Conservation (phyloP, 768 basidiomycete species). For the Auricularia sp. region DNA sequence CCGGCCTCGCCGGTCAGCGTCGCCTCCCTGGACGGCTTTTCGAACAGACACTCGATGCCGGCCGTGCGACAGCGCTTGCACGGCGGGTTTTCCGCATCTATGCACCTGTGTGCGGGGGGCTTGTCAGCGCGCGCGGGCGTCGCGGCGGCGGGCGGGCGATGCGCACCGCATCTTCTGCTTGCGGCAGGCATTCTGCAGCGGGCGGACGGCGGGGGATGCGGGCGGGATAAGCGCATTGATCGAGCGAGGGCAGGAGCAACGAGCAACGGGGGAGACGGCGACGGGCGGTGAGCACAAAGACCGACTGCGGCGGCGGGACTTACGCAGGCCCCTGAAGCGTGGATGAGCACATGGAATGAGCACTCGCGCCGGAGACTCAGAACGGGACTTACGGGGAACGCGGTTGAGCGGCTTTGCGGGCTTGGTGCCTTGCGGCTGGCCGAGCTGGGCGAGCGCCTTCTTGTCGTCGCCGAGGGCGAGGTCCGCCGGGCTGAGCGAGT, state of each 20-base stretch:
- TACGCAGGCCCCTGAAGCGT: constrained; percentile 64
- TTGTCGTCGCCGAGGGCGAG: constrained; percentile 40
- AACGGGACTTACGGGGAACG: constrained; percentile 72
- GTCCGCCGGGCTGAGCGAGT: neutral
- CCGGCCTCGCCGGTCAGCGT: constrained; percentile 84
- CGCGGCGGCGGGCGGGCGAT: neutral
- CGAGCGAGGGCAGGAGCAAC: neutral
- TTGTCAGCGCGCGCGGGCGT: neutral
- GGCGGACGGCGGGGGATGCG: constrained; percentile 7
- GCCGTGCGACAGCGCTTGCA: constrained; percentile 87
- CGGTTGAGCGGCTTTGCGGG: constrained; percentile 74
- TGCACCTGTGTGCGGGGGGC: neutral
- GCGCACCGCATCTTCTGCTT: constrained; percentile 98
- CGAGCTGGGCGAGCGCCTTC: constrained; percentile 33
- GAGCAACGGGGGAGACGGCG: constrained; percentile 4
- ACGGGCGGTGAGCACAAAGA: too few relatives aligned
- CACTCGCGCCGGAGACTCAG: constrained; percentile 8
- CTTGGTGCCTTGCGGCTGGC: constrained; percentile 25
- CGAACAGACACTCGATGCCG: constrained; percentile 86
- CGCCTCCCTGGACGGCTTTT: constrained; percentile 83
- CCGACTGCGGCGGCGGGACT: constrained; percentile 18
- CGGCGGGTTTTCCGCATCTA: constrained; percentile 90
- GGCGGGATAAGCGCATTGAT: neutral
- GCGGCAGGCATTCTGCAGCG: constrained; percentile 75
- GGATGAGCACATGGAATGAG: constrained; percentile 13